These are phyloP conservation scores for Penicillium paneum DNA, from an alignment of 2,329 filamentous ascomycete species.

Conservation along the genomic window DNA sequence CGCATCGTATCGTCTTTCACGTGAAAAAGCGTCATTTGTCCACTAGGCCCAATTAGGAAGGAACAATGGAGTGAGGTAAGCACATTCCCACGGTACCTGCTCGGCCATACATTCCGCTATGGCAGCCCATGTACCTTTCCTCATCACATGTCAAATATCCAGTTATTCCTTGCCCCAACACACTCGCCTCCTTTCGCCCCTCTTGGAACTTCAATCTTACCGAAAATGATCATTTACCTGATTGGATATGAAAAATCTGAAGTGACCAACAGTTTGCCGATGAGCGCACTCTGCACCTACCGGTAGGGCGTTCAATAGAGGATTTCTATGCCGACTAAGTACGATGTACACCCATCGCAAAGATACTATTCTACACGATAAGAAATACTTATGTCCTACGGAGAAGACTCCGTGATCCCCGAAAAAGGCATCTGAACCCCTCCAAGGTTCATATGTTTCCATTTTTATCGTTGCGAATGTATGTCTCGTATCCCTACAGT, in stretches of 20 bases:
- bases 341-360: background rate
- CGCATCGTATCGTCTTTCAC: conserved; percentile 8
- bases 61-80: conserved; percentile 4
- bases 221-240: background rate
- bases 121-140: background rate
- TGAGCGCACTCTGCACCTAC: background rate
- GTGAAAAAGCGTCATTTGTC: conserved; percentile 7
- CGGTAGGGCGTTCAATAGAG: background rate
- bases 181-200: background rate
- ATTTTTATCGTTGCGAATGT: background rate
- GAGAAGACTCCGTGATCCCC: background rate
- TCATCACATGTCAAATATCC: conserved; percentile 8
- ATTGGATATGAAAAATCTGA: background rate
- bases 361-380: background rate
- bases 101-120: background rate
- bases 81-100: background rate
- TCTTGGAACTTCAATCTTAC: background rate
- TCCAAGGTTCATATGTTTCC: background rate
- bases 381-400: background rate
- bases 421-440: background rate
- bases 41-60: conserved; percentile 2
- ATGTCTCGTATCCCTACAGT: background rate
- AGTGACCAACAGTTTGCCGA: background rate
- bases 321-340: background rate
- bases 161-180: background rate